Percentiles rank a stretch among this genome's conserved stretches.
These are phyloP conservation scores for Atalantia buxifolia DNA, from an alignment of 345 rosid species.

Conservation along the genomic window DNA sequence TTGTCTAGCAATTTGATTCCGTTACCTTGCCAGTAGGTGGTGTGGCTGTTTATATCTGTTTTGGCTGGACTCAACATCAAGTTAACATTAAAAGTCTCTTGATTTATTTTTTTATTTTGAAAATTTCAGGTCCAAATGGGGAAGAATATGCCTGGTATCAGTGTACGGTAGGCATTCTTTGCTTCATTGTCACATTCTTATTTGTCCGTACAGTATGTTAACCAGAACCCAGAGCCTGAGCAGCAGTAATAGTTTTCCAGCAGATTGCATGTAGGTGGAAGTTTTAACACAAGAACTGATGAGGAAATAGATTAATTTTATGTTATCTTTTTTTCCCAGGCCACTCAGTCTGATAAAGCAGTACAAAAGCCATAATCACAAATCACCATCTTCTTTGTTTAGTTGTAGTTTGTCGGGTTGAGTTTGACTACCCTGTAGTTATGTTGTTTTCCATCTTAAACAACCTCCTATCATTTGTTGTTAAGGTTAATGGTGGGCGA, in stretches of 20 bases:
- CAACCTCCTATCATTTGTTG: slow-evolving; percentile 1
- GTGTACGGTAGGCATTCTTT: slow-evolving; percentile 70
- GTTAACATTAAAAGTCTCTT: neutral
- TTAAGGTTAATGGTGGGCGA: slow-evolving; percentile 91
- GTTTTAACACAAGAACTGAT: neutral
- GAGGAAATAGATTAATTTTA: neutral
- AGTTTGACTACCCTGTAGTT: neutral
- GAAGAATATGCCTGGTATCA: slow-evolving; percentile 98
- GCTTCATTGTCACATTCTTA: neutral
- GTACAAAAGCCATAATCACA: neutral
- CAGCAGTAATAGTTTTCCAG: neutral
- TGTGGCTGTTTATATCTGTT: neutral
- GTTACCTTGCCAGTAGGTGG: neutral
- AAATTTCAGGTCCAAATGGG: slow-evolving; percentile 72
- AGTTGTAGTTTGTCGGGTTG: neutral
- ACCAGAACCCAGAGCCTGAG: neutral
- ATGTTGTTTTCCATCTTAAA: slow-evolving; percentile 4
- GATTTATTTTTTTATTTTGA: neutral
- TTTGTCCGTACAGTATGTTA: neutral
- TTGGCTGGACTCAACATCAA: neutral
- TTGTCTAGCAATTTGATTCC: neutral
- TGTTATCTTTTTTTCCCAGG: no score
- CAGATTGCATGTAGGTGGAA: neutral
- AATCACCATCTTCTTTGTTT: neutral
- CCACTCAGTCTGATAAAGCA: neutral